Evolutionary conservation across 2,329 filamentous ascomycete species (phyloP).

Genomic region (Cladosporium oxysporum): DNA sequence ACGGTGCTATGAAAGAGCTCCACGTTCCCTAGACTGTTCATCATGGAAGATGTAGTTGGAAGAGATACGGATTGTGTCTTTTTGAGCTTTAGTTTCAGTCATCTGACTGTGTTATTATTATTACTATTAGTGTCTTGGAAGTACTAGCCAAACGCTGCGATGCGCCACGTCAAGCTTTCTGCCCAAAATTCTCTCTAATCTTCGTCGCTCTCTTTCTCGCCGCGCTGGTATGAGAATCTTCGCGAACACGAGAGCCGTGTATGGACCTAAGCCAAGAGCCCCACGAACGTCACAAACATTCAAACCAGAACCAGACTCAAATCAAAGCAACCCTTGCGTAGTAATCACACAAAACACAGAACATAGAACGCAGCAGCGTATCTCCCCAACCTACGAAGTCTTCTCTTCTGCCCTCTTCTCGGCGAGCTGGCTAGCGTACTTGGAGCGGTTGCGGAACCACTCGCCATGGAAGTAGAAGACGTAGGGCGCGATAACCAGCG

Average conservation of each 20-base stretch:
- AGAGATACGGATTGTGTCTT: too few species aligned
- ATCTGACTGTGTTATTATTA: too few species aligned
- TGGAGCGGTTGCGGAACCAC: conserved; percentile 43
- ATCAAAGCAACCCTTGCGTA: background rate
- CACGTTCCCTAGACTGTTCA: too few species aligned
- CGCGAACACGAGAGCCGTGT: background rate
- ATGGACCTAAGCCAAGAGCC: background rate
- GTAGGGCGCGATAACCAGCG: conserved; percentile 57
- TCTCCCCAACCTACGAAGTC: background rate
- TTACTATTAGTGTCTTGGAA: too few species aligned
- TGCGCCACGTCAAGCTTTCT: too few species aligned
- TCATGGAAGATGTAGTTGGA: too few species aligned
- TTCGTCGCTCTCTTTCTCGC: background rate
- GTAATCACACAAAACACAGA: background rate
- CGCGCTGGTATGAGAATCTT: background rate
- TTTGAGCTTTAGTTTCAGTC: too few species aligned
- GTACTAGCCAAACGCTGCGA: background rate
- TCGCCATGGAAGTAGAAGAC: conserved; percentile 52
- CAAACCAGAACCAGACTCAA: background rate
- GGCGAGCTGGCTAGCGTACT: conserved; percentile 48
- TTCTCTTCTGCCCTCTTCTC: conserved; percentile 39
- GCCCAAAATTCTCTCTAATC: background rate
- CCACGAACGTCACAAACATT: background rate
- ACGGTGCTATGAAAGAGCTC: too few species aligned
- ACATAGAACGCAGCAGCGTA: background rate